Conservation (phyloP, 2,329 filamentous ascomycete species). For the Colletotrichum camelliae region DNA sequence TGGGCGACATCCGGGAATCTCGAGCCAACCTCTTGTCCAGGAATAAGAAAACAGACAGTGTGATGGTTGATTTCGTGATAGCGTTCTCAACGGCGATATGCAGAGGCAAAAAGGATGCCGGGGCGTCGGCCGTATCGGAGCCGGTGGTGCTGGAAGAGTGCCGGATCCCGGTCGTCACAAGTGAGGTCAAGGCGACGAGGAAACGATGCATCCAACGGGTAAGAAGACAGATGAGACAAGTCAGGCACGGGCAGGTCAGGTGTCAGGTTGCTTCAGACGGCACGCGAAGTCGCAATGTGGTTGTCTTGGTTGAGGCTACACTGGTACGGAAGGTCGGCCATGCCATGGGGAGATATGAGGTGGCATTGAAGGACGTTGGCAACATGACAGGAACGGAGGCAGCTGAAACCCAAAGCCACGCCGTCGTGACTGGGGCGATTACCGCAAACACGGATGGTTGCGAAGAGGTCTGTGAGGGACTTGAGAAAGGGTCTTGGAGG, state of each 20-base stretch:
- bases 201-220: background rate
- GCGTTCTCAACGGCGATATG: constrained; percentile 39
- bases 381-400: background rate
- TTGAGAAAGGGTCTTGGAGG: background rate
- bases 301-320: background rate
- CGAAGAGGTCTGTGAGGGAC: background rate
- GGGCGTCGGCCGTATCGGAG: background rate
- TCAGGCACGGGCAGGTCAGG: background rate
- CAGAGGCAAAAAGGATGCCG: constrained; percentile 27
- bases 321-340: background rate
- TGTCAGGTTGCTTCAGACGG: background rate
- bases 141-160: background rate
- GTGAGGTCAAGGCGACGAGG: background rate
- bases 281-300: background rate
- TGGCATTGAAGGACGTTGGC: background rate
- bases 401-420: background rate
- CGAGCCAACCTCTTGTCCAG: constrained; percentile 1
- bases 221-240: background rate
- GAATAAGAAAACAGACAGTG: constrained; percentile 26
- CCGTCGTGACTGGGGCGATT: background rate
- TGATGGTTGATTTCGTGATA: constrained; percentile 28
- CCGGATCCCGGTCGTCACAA: background rate
- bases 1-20: too few relatives aligned
- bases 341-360: background rate
- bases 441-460: background rate